Evolutionary conservation across 23 red algal species (phyloP).

Genomic region (Agarophyton chilense): DNA sequence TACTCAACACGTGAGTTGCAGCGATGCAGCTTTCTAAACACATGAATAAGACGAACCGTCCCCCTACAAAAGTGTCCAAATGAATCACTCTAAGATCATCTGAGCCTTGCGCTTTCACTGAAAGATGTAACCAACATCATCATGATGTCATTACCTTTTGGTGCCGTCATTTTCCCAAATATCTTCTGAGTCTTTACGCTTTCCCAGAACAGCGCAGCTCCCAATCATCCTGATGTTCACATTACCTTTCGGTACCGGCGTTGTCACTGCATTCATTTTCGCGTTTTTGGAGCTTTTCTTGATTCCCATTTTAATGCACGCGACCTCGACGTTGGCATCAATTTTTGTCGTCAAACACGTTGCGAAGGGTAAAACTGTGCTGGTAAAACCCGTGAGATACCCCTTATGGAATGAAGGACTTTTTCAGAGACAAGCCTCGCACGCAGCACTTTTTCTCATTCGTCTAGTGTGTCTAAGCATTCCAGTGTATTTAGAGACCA

Average conservation of each 20-base stretch:
- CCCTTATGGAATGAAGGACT: slow-evolving; percentile 2
- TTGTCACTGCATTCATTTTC: not conserved
- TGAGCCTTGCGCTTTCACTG: too few species aligned
- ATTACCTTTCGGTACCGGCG: not conserved
- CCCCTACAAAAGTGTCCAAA: too few species aligned
- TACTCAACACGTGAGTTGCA: too few species aligned
- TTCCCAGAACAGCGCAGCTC: too few species aligned
- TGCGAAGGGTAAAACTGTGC: not conserved
- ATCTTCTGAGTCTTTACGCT: too few species aligned
- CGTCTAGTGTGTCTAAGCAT: not conserved
- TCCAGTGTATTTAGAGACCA: not conserved
- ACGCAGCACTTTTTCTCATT: not conserved
- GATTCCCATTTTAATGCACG: not conserved
- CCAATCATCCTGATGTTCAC: not conserved
- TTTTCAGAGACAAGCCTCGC: not conserved
- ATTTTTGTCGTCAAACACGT: not conserved
- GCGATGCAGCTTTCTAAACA: too few species aligned
- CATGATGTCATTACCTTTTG: too few species aligned
- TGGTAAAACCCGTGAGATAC: not conserved
- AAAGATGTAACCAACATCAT: too few species aligned
- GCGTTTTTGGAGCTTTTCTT: not conserved
- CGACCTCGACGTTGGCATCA: not conserved
- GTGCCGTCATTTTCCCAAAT: too few species aligned
- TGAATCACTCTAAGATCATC: too few species aligned
- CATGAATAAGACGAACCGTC: too few species aligned